These are phyloP conservation scores for Ophiognomonia clavigignenti-juglandacearum DNA, from an alignment of 2,329 filamentous ascomycete species.

Conservation along the genomic window DNA sequence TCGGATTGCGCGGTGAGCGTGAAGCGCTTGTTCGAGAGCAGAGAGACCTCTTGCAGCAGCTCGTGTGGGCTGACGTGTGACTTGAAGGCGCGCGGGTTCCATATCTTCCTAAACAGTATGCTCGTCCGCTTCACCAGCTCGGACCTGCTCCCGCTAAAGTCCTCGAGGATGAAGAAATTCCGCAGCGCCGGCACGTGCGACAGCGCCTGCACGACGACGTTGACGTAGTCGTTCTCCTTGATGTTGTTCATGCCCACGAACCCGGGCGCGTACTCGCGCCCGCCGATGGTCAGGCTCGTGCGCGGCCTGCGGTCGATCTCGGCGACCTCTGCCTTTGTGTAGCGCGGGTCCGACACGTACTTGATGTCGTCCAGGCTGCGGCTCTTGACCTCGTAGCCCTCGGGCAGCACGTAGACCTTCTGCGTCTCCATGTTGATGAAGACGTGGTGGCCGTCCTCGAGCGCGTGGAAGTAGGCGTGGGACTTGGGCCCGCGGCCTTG, in stretches of 20 bases:
- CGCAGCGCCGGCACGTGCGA: constrained; percentile 85
- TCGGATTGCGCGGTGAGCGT: constrained; percentile 88
- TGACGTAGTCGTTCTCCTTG: constrained; percentile 98
- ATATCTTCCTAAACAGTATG: constrained; percentile 91
- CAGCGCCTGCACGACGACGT: constrained; percentile 87
- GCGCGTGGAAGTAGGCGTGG: constrained; percentile 94
- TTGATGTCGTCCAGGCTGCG: constrained; percentile 97
- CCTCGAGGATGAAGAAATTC: constrained; percentile 86
- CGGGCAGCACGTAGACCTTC: constrained; percentile 85
- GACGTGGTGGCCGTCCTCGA: constrained; percentile 93
- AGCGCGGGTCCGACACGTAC: constrained; percentile 89
- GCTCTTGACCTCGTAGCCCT: constrained; percentile 94
- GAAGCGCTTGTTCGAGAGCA: constrained; percentile 88
- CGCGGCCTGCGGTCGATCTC: constrained; percentile 65
- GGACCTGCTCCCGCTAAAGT: constrained; percentile 61
- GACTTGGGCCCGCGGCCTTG: constrained; percentile 91
- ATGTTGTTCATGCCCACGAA: constrained; percentile 99
- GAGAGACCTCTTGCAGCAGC: constrained; percentile 86
- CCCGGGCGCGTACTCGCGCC: constrained; percentile 84
- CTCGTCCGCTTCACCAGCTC: constrained; percentile 86
- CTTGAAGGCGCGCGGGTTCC: constrained; percentile 96
- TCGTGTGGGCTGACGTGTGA: constrained; percentile 96
- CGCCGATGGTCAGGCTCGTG: constrained; percentile 70
- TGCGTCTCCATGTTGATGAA: constrained; percentile 97
- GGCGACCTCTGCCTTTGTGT: constrained; percentile 74